Evolutionary conservation across 106 monocot genomes (phyloP).

Genomic region (Acorus calamus): DNA sequence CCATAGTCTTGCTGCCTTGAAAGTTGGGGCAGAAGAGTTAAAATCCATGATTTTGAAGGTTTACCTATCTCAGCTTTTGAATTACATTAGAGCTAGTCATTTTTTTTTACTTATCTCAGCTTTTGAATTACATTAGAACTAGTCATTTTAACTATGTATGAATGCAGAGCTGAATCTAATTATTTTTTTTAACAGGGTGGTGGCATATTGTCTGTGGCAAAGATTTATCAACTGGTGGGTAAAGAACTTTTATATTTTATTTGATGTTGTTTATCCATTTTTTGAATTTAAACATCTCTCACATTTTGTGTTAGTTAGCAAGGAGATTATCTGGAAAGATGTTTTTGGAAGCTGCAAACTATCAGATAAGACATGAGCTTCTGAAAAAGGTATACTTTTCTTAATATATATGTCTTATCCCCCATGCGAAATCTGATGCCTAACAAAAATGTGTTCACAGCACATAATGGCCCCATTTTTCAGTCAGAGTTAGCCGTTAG

Average conservation of each 20-base stretch:
- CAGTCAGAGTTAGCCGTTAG: too few relatives aligned
- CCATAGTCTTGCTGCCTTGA: constrained; percentile 40
- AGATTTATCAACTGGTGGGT: constrained; percentile 64
- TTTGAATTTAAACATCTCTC: constrained; percentile 1
- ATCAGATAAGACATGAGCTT: constrained; percentile 80
- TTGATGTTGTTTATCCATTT: constrained; percentile 1
- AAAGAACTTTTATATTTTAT: not conserved
- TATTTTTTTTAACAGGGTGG: constrained; percentile 52
- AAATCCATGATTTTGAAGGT: constrained; percentile 74
- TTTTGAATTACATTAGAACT: not conserved
- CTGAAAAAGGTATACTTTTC: constrained; percentile 55
- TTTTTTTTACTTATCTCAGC: constrained; percentile 1
- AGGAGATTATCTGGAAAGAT: constrained; percentile 77
- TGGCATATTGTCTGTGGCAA: constrained; percentile 62
- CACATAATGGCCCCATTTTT: too few relatives aligned
- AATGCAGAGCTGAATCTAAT: not conserved
- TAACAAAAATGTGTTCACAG: too few relatives aligned
- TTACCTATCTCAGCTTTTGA: constrained; percentile 2
- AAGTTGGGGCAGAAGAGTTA: constrained; percentile 64
- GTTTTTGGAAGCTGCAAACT: constrained; percentile 81
- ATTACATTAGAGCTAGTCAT: not conserved
- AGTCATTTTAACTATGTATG: not conserved
- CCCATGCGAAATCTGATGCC: too few relatives aligned
- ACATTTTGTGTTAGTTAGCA: constrained; percentile 42
- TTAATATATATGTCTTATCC: not conserved